A percentile compares a stretch with the other conserved stretches of the same genome.
Conservation (phyloP, 2,329 filamentous ascomycete species). For the Aspergillus quadrilineatus region DNA sequence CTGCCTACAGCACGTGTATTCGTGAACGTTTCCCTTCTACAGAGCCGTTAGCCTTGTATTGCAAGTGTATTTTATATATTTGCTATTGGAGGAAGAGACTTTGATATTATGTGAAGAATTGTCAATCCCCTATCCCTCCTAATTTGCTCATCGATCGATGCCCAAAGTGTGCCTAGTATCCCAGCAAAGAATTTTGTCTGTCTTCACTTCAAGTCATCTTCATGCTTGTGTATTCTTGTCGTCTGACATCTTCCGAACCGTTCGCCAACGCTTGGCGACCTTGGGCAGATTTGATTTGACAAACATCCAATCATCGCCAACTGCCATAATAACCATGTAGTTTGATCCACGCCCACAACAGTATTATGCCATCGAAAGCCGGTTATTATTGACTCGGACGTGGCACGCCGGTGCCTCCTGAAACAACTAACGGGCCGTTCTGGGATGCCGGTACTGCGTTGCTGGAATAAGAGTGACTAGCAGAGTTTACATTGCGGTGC, state of each 20-base stretch:
- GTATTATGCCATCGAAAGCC: neutral
- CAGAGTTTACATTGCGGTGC: slow-evolving; percentile 27
- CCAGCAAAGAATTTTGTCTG: no score
- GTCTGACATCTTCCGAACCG: neutral
- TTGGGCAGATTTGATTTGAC: neutral
- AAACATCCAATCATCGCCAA: neutral
- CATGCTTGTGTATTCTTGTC: neutral
- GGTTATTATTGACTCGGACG: slow-evolving; percentile 27
- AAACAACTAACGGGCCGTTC: slow-evolving; percentile 41
- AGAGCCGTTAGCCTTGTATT: no score
- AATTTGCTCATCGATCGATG: no score
- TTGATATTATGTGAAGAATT: no score
- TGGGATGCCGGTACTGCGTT: slow-evolving; percentile 25
- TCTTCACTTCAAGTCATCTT: no score
- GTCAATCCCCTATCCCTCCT: no score
- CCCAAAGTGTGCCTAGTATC: no score
- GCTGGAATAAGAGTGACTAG: slow-evolving; percentile 24
- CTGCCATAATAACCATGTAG: neutral
- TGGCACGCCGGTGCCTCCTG: slow-evolving; percentile 32
- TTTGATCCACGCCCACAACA: neutral
- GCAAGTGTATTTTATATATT: no score
- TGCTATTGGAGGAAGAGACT: no score
- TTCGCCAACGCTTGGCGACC: neutral
- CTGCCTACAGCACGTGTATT: neutral
- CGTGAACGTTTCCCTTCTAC: neutral